Base-by-base conservation (phyloP, 768 basidiomycete species). In the Phanerochaete carnosa region DNA sequence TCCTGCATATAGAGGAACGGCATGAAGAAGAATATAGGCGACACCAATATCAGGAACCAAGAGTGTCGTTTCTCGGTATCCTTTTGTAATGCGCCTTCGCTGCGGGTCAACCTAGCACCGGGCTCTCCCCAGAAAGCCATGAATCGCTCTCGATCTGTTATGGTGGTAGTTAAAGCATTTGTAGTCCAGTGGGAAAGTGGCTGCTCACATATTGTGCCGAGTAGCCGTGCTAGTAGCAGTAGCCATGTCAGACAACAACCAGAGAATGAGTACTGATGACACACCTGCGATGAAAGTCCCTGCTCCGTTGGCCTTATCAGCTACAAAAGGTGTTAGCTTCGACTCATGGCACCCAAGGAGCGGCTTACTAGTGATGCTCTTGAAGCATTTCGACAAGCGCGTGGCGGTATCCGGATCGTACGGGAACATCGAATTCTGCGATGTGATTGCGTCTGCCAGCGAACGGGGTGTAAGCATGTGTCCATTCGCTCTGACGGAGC, bases 1-100 rank as follows among this genome's bases (percentile, higher is more conserved):
- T 73, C 65, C 12, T 70, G 71, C 16, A 83, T 68, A 60, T 83
- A 80, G 12, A 77, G 69, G 33, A 79, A 71, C 0, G 86, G 85
- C 3, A 77, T 53, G n/a, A 28, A 46, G 12, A 57, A 62, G 12
- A 62, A 56, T 2, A 57, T 2, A 2, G 55, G 61, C 11, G 56
- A 51, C 30, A 62, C 11, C 19, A 57, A 16, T 11, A n/a, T 13
- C 28, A 64, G 45, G 28, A 60, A 13, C 47, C 43, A 45, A 3
- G 51, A 54, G 3, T 29, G 30, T 26, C 33, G 16, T 16, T 19
- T 35, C 15, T 46, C 15, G 30, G 19, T 60, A 15, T 71, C 63
- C 43, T 45, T 59, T 65, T 64, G 62, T 55, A 76, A 66, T 16
- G 78, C 57, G 0, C 73, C 67, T 62, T 76, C 74, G 29, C 71